Base-by-base conservation (phyloP, 1,284 basidiomycete genomes). In the Coniophora puteana region DNA sequence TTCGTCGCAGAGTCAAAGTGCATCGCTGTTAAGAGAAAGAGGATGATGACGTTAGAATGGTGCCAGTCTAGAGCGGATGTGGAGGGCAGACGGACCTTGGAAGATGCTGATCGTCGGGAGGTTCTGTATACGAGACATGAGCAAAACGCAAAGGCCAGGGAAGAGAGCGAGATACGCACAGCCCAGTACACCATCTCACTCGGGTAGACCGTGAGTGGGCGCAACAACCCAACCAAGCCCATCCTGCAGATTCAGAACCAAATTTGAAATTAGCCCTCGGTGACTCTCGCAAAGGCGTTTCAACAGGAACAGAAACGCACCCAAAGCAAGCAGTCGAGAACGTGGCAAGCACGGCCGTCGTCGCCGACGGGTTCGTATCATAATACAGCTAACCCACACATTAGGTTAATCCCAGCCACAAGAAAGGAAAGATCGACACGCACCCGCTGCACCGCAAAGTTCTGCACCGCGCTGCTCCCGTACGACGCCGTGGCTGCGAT, bases 151-250 rank as follows among this genome's bases (percentile, higher is more conserved):
- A n/a, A 10, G 8, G 26, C 26, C 26, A n/a, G 26, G 26, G n/a
- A n/a, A 27, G 14, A 10, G 18, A 28, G 16, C n/a, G 7, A 21
- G 23, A 8, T 13, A 62, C 71, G 47, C 50, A 76, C 74, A 38
- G 40, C 54, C 66, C 82, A 83, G 59, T 83, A 84, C 22, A 86
- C 78, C 78, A 82, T 81, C 55, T 80, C 76, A n/a, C 78, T 76
- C 0, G 83, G 82, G 55, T 80, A 79, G 13, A 84, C 81, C 1
- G 78, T 76, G 32, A 83, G 66, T 8, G 76, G 76, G 4, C 76
- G 70, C 7, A 79, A 57, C 5, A 80, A 51, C 4, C 77, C 78
- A 21, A 80, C 71, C 2, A 84, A 59, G 7, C 79, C 79, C 50
- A 80, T 83, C 11, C 72, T 74, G 33, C 13, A 13, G 18, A 32